Evolutionary conservation across 1,284 basidiomycete species (phyloP), one percentile per base, ranked within the genome.

Genomic region (Trametes versicolor): DNA sequence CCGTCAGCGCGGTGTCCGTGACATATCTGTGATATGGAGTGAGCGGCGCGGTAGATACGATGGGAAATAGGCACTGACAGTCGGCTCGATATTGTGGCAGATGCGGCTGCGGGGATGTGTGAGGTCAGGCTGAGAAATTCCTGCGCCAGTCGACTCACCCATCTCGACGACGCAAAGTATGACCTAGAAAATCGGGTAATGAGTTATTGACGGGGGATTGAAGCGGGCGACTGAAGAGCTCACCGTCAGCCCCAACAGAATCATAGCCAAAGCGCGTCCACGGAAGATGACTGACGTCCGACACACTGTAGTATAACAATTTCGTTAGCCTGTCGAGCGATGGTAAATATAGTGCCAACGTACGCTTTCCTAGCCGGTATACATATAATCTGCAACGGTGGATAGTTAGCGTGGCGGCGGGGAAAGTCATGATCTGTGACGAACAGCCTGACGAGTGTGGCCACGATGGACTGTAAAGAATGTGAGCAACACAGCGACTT

Each of bases 321-420:
- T 4, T 7, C 36, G 21, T 50, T 15, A 60, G 36, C 5, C 6
- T 19, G 37, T 2, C 12, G 41, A 43, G 5, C 19, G 45, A 47
- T 8, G 19, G 2, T 8, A 47, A 19, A 19, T 23, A 39, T 50
- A 17, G 8, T 5, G 49, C n/a, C n/a, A n/a, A 37, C 61, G 10
- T n/a, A 58, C 62, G 47, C 23, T 54, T 58, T 25, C 19, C 37
- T n/a, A 57, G 48, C 1, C 49, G 49, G 17, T 51, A 27, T 4
- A 56, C 41, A 21, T 57, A 57, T 47, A 57, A 34, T 17, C 55
- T 63, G 41, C n/a, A 27, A 17, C 10, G 2, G 13, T 6, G 47
- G 47, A 23, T 10, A 9, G 13, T 49, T 12, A 53, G n/a, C 15
- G 13, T 32, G 36, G 10, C 19, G 1, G 21, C 6, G 7, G 19